Percentiles rank a stretch among this genome's conserved stretches.
Conservation (phyloP, 1,284 basidiomycete species). For the Puccinia novopanici region DNA sequence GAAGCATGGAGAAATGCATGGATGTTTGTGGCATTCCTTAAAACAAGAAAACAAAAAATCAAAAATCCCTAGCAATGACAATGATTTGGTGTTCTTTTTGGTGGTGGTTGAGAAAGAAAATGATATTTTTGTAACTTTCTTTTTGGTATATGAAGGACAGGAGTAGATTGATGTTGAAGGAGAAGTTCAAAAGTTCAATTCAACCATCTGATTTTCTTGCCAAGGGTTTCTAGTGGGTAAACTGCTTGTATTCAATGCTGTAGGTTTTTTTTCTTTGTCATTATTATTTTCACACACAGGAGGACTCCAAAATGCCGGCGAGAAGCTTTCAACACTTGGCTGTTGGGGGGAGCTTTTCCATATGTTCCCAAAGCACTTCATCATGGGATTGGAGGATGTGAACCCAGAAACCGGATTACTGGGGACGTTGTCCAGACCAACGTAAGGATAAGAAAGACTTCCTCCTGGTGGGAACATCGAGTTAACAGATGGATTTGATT, state of each 20-base stretch:
- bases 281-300: not conserved
- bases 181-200: not conserved
- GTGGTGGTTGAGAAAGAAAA: too few species aligned
- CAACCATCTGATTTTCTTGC: slow-evolving; percentile 14
- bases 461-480: not conserved
- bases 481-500: not conserved
- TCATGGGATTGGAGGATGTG: not conserved
- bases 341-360: not conserved
- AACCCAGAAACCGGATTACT: not conserved
- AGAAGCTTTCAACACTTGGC: not conserved
- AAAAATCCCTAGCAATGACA: too few species aligned
- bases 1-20: too few species aligned
- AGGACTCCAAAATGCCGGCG: slow-evolving; percentile 4
- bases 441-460: too few species aligned
- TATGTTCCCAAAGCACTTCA: slow-evolving; percentile 20
- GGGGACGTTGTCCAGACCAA: not conserved
- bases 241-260: not conserved
- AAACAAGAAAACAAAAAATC: too few species aligned
- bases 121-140: too few species aligned
- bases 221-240: slow-evolving; percentile 6
- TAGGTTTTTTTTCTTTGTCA: not conserved
- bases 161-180: too few species aligned
- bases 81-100: too few species aligned
- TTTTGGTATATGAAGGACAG: too few species aligned
- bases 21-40: too few species aligned